Percentiles rank a stretch among this genome's conserved stretches.
These are phyloP conservation scores for Monoraphidium neglectum DNA, from an alignment of 139 green algal species.

Conservation along the genomic window DNA sequence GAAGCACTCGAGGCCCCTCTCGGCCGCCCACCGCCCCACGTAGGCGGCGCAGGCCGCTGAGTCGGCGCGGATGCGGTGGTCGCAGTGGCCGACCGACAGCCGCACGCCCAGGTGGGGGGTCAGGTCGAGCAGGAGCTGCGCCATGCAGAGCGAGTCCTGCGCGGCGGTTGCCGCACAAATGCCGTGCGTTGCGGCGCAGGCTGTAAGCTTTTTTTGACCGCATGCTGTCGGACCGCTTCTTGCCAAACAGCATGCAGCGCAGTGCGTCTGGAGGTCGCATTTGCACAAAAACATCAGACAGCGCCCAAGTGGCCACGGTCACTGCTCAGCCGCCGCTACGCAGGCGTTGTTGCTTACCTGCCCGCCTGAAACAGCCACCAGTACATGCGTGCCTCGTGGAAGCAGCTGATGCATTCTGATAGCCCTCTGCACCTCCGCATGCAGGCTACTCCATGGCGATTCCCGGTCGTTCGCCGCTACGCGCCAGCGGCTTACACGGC, in stretches of 20 bases:
- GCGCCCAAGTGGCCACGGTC: too few relatives aligned
- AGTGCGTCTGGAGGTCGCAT: background rate
- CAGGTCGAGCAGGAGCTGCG: constrained; percentile 37
- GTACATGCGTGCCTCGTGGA: constrained; percentile 1
- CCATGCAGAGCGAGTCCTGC: constrained; percentile 49
- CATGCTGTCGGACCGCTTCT: too few relatives aligned
- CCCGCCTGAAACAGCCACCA: constrained; percentile 17
- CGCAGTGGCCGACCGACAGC: constrained; percentile 40
- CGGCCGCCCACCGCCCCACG: constrained; percentile 7
- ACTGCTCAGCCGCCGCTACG: too few relatives aligned
- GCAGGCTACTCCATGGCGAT: background rate
- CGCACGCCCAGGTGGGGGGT: constrained; percentile 19
- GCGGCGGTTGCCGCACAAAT: background rate
- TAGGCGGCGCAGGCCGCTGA: constrained; percentile 38
- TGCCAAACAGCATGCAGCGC: background rate
- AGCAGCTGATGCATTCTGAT: background rate
- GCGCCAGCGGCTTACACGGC: too few relatives aligned
- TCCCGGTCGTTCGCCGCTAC: too few relatives aligned
- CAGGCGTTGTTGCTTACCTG: too few relatives aligned
- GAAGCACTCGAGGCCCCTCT: constrained; percentile 1
- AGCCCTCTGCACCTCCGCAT: background rate
- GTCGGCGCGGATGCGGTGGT: constrained; percentile 42
- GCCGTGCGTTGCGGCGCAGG: too few relatives aligned
- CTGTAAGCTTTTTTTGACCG: too few relatives aligned
- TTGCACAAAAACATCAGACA: background rate